Percentiles rank a stretch among this genome's conserved stretches.
Evolutionary conservation across 768 basidiomycete genomes (phyloP).

Genomic region (Chalciporus sphaerocephalus): DNA sequence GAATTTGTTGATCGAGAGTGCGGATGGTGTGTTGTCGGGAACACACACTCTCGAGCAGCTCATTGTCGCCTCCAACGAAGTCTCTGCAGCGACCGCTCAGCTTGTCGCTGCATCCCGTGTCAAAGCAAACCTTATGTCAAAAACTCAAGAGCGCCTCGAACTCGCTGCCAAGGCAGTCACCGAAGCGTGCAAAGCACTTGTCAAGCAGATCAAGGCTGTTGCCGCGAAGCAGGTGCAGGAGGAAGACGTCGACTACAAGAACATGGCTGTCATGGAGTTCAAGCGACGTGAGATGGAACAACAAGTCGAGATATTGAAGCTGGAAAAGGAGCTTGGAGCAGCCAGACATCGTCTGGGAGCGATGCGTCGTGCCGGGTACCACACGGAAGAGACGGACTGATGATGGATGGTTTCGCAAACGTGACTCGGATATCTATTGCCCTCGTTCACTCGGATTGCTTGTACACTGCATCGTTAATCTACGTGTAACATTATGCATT

Average conservation of each 20-base stretch:
- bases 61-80: constrained; percentile 99
- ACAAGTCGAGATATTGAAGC: constrained; percentile 94
- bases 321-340: constrained; percentile 93
- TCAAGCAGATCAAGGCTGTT: constrained; percentile 93
- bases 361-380: constrained; percentile 87
- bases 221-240: constrained; percentile 76
- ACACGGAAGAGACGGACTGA: constrained; percentile 77
- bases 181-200: constrained; percentile 94
- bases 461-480: constrained; percentile 14
- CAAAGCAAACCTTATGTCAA: constrained; percentile 97
- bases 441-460: constrained; percentile 4
- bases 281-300: constrained; percentile 99
- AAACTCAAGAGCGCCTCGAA: constrained; percentile 95
- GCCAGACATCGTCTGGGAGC: constrained; percentile 77
- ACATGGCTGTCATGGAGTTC: constrained; percentile 92
- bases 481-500: constrained; percentile 24
- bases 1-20: constrained; percentile 90
- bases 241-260: constrained; percentile 81
- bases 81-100: constrained; percentile 94
- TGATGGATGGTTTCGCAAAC: constrained; percentile 1
- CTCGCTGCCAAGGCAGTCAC: constrained; percentile 96
- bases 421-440: not conserved
- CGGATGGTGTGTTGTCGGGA: constrained; percentile 94
- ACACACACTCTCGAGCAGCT: constrained; percentile 97
- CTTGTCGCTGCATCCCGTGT: constrained; percentile 97